Evolutionary conservation across 306 rosid genomes (phyloP).

Genomic region (barrel medic (Medicago truncatula)): MtrunA17r5.0-ANR NC_053048.1:43034501-43035000

Average conservation of each 20-base stretch:
- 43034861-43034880: conserved; percentile 13
- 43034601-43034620: background rate
- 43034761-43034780: conserved; percentile 18
- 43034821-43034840: conserved; percentile 10
- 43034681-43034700: background rate
- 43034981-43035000: conserved; percentile 15
- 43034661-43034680: background rate
- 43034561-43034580: background rate
- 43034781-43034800: conserved; percentile 23
- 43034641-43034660: background rate
- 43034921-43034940: conserved; percentile 1
- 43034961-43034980: conserved; percentile 27
- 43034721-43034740: background rate
- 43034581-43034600: background rate
- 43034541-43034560: background rate
- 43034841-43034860: conserved; percentile 30
- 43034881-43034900: background rate
- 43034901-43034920: background rate
- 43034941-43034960: conserved; percentile 23
- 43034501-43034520: background rate
- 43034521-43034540: background rate
- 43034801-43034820: conserved; percentile 21
- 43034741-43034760: background rate
- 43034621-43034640: background rate
- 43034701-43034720: background rate